Base-by-base conservation (phyloP, 2,329 filamentous ascomycete genomes). In the Fusarium succisae region DNA sequence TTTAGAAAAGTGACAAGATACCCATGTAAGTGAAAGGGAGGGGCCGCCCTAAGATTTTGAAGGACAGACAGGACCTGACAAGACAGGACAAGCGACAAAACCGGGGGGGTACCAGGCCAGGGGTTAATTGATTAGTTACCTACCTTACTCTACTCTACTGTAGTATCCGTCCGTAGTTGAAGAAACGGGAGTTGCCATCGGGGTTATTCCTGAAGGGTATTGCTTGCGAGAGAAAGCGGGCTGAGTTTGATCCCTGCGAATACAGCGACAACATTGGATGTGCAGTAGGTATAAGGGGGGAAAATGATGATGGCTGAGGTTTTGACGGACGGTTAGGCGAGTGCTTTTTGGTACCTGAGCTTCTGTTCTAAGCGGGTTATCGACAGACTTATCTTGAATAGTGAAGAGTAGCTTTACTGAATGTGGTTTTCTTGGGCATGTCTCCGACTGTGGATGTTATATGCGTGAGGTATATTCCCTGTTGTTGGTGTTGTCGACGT, bases 141-240 rank as follows among this genome's bases (percentile, higher is more conserved):
- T 54, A 47, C 22, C 20, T 12, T 22, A 32, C 28, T 48, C 26
- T 30, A 30, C 45, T 30, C 26, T 30, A 30, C 45, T 30, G 26
- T 50, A n/a, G 22, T 18, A 32, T 50, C 47, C 48, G 48, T 51
- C 45, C 18, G 45, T 47, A 54, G 35, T 54, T 28, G 37, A 60
- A 63, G 48, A 58, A 56, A 63, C 62, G 67, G 63, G 67, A 59
- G 67, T 51, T 72, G 51, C 58, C 56, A 55, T 69, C 67, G 64
- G 69, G 60, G 53, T 44, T 57, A 66, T 65, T 60, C 47, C 70
- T 64, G 48, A 64, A 74, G 67, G 72, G 72, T 56, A 62, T 74
- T 74, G 71, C 67, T 74, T 74, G 72, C 72, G 71, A 74, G 41
- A 50, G 57, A 71, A 54, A 60, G 64, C 47, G 66, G 53, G 67